phyloP scores from a whole-genome alignment of 2,329 filamentous ascomycete genomes.

The Exophiala lecanii-corni region DNA sequence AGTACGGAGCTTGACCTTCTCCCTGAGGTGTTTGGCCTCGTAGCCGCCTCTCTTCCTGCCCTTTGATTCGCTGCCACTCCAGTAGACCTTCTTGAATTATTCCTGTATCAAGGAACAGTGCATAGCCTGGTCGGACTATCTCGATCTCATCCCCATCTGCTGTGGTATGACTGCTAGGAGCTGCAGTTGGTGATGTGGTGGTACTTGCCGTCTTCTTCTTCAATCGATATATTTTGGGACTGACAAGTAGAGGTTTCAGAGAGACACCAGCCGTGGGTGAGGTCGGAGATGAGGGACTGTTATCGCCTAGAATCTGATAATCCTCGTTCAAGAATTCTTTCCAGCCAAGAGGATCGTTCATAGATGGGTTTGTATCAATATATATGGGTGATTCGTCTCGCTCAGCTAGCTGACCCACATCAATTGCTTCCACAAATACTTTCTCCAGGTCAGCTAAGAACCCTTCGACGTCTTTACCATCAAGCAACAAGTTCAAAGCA shows the following conservation, averaged over 20 bases:
- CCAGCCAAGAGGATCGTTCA: background rate
- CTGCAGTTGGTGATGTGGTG: background rate
- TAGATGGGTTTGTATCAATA: background rate
- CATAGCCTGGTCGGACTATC: conserved; percentile 1
- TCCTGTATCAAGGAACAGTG: conserved; percentile 3
- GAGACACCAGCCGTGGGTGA: background rate
- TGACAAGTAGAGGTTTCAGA: background rate
- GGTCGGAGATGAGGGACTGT: background rate
- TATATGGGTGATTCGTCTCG: conserved; percentile 4
- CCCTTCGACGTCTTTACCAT: background rate
- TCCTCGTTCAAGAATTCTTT: conserved; percentile 2
- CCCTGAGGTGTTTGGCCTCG: background rate
- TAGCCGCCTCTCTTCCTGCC: background rate
- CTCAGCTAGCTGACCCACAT: background rate
- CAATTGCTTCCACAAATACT: conserved; percentile 1
- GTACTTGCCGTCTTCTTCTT: background rate
- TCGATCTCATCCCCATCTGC: background rate
- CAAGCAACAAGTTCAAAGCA: background rate
- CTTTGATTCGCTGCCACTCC: conserved; percentile 1
- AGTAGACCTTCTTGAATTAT: conserved; percentile 3
- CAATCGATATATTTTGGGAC: conserved; percentile 1
- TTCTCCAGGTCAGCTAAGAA: conserved; percentile 3
- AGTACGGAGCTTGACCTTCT: conserved; percentile 1
- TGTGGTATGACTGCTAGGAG: background rate
- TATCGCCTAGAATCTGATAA: background rate